Conservation (phyloP, 2,329 filamentous ascomycete species). For the Lizonia empirigonia region DNA sequence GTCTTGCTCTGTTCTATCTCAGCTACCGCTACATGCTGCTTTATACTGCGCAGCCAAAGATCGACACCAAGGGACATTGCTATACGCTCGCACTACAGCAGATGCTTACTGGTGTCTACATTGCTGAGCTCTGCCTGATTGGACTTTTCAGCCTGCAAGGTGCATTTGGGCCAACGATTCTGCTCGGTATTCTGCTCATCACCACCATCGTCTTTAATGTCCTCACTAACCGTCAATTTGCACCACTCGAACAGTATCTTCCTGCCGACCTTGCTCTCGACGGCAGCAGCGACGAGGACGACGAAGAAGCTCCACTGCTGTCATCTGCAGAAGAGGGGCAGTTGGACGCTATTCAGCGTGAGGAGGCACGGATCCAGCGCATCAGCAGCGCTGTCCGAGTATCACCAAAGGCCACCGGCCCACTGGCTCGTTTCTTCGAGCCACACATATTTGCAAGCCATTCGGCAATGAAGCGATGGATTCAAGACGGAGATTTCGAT, state of each 20-base stretch:
- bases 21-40: constrained; percentile 91
- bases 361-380: constrained; percentile 34
- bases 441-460: constrained; percentile 45
- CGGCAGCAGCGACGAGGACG: constrained; percentile 25
- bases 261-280: constrained; percentile 39
- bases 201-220: constrained; percentile 42
- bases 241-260: constrained; percentile 44
- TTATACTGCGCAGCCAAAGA: constrained; percentile 79
- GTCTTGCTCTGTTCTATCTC: constrained; percentile 80
- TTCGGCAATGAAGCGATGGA: constrained; percentile 42
- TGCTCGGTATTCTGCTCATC: constrained; percentile 41
- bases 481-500: constrained; percentile 40
- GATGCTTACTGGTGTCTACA: constrained; percentile 80
- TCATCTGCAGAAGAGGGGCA: constrained; percentile 41
- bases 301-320: constrained; percentile 40
- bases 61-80: constrained; percentile 86
- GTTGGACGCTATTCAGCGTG: constrained; percentile 22
- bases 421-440: constrained; percentile 43
- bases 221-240: constrained; percentile 43
- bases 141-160: constrained; percentile 69
- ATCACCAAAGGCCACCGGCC: constrained; percentile 32
- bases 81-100: constrained; percentile 90
- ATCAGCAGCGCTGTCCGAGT: constrained; percentile 34
- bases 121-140: constrained; percentile 81
- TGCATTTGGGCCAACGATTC: constrained; percentile 42